Evolutionary conservation across 495 filamentous ascomycete genomes (phyloP), one percentile per base, ranked within the genome.

Genomic region (Aeminium ludgeri): DNA sequence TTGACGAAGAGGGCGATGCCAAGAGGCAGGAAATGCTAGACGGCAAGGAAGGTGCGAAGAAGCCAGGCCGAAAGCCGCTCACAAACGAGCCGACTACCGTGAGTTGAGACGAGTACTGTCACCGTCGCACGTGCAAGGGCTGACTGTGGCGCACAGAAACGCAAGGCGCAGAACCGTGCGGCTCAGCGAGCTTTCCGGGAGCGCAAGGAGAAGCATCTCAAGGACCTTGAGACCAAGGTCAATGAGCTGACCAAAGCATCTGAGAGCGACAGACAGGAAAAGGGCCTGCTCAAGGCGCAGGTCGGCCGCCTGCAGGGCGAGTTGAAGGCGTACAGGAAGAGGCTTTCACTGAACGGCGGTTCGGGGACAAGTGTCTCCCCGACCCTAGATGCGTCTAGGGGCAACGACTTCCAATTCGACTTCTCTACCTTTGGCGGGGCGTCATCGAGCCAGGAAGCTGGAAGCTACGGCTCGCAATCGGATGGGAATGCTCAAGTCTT

Each of bases 121-220:
- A 33, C 40, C 25, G 29, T 20, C 30, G 15, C 13, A 27, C 45
- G 20, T 12, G 17, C 12, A 15, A 23, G 51, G 34, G 56, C 70
- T 77, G 59, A 81, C 59, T n/a, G n/a, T n/a, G n/a, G n/a, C n/a
- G n/a, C n/a, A 18, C 51, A 95, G 86, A 99, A 99, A 66, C 82
- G 89, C 49, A 99, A 99, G 63, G 89, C 91, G 10, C 89, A 99
- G 56, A 99, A 99, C 51, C 79, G 89, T 43, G 89, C 91, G 1
- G 89, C 89, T 20, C 89, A 99, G 62, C 73, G 89, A 31, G 89
- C 89, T 6, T 99, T 99, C 72, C 73, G 89, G 18, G 89, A 99
- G 57, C 82, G 89, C 35, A 99, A 99, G 64, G 89, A 99, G 62
- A 92, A 83, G 61, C 89, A 99, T 53, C 56, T 99, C 32, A 92